phyloP scores from a whole-genome alignment of 805 yeast genomes.

The Maudiozyma pseudohumilis region DNA sequence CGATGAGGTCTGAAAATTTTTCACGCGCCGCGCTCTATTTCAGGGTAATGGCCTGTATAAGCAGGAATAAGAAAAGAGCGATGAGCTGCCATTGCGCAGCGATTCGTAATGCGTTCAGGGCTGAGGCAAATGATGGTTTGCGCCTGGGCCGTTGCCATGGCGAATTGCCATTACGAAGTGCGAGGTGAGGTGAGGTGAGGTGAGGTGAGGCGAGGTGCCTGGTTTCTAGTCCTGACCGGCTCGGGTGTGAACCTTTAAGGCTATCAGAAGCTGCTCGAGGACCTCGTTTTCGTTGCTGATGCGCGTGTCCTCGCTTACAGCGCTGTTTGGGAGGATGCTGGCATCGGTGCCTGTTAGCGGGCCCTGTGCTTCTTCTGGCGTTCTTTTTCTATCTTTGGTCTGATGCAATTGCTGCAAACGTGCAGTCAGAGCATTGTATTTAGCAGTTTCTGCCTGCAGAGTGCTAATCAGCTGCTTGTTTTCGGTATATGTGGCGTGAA shows the following conservation, averaged over 20 bases:
- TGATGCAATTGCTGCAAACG: slow-evolving; percentile 1
- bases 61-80: too few species aligned
- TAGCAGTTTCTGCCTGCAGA: slow-evolving; percentile 5
- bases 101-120: too few species aligned
- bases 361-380: not conserved
- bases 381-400: not conserved
- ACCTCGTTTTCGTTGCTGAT: slow-evolving; percentile 11
- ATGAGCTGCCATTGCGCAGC: too few species aligned
- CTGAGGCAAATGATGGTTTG: too few species aligned
- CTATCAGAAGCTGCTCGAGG: slow-evolving; percentile 13
- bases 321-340: not conserved
- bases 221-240: too few species aligned
- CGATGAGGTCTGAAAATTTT: too few species aligned
- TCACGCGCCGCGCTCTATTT: too few species aligned
- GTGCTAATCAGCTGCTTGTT: slow-evolving; percentile 1
- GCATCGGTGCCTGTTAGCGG: not conserved
- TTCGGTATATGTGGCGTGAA: slow-evolving; percentile 4
- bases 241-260: slow-evolving; percentile 12
- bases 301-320: not conserved
- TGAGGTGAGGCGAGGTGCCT: too few species aligned
- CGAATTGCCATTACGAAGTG: too few species aligned
- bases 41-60: too few species aligned
- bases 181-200: too few species aligned
- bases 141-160: too few species aligned
- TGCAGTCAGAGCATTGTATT: slow-evolving; percentile 1